Base-by-base conservation (phyloP, 495 filamentous ascomycete genomes). In the Halenospora varia region DNA sequence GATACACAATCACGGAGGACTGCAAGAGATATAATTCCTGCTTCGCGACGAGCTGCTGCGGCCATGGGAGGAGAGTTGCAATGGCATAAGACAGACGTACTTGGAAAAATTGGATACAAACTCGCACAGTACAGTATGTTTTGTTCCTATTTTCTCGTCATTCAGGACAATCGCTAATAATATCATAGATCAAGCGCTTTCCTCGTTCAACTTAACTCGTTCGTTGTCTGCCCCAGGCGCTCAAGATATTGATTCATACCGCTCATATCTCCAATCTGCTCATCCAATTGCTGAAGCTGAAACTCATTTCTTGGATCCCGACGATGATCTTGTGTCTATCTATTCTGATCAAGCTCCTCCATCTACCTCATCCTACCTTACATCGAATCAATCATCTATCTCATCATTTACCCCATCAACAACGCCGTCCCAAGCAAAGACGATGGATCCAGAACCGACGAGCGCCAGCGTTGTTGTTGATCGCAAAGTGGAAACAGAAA, bases 81-180 rank as follows among this genome's bases (percentile, higher is more conserved):
- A 66, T 87, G 83, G 72, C 80, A 83, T 29, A 83, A 86, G 57
- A 81, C 82, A 22, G 83, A 92, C 42, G 70, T 93, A 8, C 74
- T 96, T 58, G 82, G 82, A 2, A 76, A 82, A 56, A 80, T 94
- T 56, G 86, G 81, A 19, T 79, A 82, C 42, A 96, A 96, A 62
- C 73, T 90, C 3, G 82, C 83, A 25, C 88, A 94, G 65, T 96
- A 96, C 65, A 93, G 90, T 94, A 73, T 71, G 89, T 69, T 6
- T 48, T 23, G 9, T 24, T 9, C 20, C 35, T 47, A 51, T 51
- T 29, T 22, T 15, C 19, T 18, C 47, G 39, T 3, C 39, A n/a
- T 26, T 25, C 17, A 23, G 24, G n/a, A 19, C 59, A 53, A 17
- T 54, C n/a, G n/a, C 45, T 48, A 63, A 53, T n/a, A 8, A 8